Evolutionary conservation across 352 stramenopile genomes (phyloP), one percentile per base, ranked within the genome.

Genomic region (Pelagophyceae sp.): DNA sequence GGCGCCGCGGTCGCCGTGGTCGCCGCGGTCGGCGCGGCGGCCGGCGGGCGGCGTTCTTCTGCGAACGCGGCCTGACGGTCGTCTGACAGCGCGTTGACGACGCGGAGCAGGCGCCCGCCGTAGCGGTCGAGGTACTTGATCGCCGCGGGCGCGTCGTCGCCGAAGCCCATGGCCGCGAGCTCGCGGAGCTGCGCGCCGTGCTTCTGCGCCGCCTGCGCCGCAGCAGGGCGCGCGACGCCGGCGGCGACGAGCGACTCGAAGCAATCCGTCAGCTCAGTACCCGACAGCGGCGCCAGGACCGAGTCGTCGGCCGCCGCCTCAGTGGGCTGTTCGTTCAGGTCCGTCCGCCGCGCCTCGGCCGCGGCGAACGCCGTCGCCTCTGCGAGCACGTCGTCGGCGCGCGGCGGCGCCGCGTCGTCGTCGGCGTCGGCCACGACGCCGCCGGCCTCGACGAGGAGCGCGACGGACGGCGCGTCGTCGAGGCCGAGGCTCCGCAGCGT

Each of bases 41-140:
- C 19, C 6, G 63, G 29, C 35, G 63, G 6, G 6, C 29, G 63
- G 15, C 29, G 63, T 29, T 72, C 31, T 6, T 65, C 5, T 15
- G 6, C 58, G 58, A 65, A n/a, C 23, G 29, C 5, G 6, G 29
- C 63, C 63, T 72, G 29, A 32, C 63, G 31, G 29, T 38, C 67
- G 67, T 74, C 89, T 3, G 89, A 93, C 61, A 93, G 76, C 74
- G 86, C 92, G 69, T 93, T 93, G 33, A 93, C 87, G 0, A 92
- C 88, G 31, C 89, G 87, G 31, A 93, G 78, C 71, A 93, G 72
- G 0, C 89, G 86, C 17, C 87, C 87, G 76, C 91, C 85, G 78
- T 93, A 93, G 40, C 87, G 85, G 72, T 92, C 87, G 2, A 92
- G 83, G 54, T 91, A 77, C 51, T 88, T 77, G n/a, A 93, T 81